Conservation (phyloP, 345 rosid species). For the Gossypium ekmanianum region DNA sequence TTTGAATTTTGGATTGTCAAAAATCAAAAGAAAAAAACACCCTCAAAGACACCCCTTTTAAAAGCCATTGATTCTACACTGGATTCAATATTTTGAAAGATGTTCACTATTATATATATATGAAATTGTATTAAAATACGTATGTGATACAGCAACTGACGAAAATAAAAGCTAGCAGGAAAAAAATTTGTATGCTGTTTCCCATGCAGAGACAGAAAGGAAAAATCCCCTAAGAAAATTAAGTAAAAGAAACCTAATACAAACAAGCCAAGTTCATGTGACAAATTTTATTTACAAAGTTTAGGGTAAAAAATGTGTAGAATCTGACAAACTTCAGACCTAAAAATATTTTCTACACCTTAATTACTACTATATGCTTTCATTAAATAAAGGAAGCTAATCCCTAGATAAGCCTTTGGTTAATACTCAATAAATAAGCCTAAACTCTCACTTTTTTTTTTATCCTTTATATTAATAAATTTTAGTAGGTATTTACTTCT, state of each 20-base stretch:
- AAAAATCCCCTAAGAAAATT: background rate
- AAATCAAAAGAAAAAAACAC: background rate
- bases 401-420: constrained; percentile 31
- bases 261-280: constrained; percentile 12
- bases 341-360: constrained; percentile 15
- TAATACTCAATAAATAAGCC: constrained; percentile 3
- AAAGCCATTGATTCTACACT: background rate
- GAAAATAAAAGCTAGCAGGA: too few species aligned
- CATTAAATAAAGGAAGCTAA: constrained; percentile 34
- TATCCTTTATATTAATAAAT: too few species aligned
- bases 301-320: constrained; percentile 5
- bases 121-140: background rate
- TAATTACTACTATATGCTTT: constrained; percentile 18
- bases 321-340: constrained; percentile 20
- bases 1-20: background rate
- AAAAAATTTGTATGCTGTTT: constrained; percentile 8
- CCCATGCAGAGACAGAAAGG: constrained; percentile 17
- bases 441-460: background rate
- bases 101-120: too few species aligned
- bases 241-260: constrained; percentile 11
- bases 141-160: background rate
- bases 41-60: background rate
- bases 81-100: background rate
- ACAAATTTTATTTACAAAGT: background rate
- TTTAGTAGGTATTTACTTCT: too few species aligned